Base-by-base conservation (phyloP, 805 yeast genomes). In the Priceomyces medius region DNA sequence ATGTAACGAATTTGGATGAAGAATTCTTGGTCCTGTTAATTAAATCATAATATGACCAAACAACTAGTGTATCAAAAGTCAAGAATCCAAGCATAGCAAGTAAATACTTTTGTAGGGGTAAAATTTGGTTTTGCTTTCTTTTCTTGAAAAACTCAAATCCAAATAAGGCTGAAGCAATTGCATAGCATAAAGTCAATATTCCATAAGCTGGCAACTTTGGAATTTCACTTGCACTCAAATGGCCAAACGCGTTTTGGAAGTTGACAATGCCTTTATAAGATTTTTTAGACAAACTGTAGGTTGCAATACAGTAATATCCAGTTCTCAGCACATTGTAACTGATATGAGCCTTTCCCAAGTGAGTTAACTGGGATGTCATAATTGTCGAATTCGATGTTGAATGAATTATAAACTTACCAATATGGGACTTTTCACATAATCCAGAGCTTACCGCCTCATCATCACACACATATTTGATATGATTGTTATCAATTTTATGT, bases 151-250 rank as follows among this genome's bases (percentile, higher is more conserved):
- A 86, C 47, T 87, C 87, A 66, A 88, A 90, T 28, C 87, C 81
- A 72, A 88, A 93, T 46, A 86, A 71, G n/a, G 85, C 81, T 57
- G 88, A 73, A 7, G 88, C 82, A 31, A 87, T 84, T 5, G 85
- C 88, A 58, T 93, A 93, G 31, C 85, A 79, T 27, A 93, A 73
- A 1, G 97, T 87, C 55, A 88, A 72, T 12, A 86, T 77, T 1
- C 96, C 97, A 60, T 88, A 93, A 19, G 88, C 79, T 8, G 96
- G 88, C 47, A 93, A 73, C 54, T 90, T 88, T 20, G 98, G 96
- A 51, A 88, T 84, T 60, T 93, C 96, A 26, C 90, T 73, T 4
- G 96, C 99, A 23, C 95, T 79, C 43, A 93, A 70, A 45, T 87
- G 78, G 43, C 99, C 99, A 63, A 78, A 93, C 3, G 98, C 86